Evolutionary conservation across 352 stramenopile genomes (phyloP).

Genomic region (Globisporangium orthogonon): DNA sequence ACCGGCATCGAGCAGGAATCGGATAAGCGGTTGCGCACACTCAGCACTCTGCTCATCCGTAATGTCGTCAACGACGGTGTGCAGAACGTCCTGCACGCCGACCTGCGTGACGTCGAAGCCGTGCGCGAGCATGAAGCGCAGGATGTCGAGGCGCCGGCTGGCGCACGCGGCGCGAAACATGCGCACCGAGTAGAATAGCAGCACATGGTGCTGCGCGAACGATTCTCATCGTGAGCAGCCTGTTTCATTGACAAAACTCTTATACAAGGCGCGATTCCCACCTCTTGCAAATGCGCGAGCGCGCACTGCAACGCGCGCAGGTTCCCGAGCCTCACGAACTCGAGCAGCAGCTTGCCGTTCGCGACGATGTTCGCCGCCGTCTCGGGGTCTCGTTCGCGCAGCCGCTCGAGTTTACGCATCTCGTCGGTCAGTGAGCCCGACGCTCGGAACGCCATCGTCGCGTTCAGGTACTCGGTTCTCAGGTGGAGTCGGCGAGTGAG

Average conservation of each 20-base stretch:
- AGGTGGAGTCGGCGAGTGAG: too few species aligned
- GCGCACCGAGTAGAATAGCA: constrained; percentile 56
- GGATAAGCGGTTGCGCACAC: constrained; percentile 39
- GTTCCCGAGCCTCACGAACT: constrained; percentile 36
- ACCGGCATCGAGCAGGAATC: constrained; percentile 53
- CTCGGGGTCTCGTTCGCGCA: constrained; percentile 35
- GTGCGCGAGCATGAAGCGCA: constrained; percentile 57
- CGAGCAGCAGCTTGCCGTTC: constrained; percentile 60
- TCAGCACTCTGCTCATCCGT: constrained; percentile 22
- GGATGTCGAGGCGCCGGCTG: constrained; percentile 36
- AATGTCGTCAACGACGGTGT: constrained; percentile 38
- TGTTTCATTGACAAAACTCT: not conserved
- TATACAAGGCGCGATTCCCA: constrained; percentile 1
- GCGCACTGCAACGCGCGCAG: constrained; percentile 43
- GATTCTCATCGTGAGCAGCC: not conserved
- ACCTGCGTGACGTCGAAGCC: constrained; percentile 57
- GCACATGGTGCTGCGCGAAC: constrained; percentile 24
- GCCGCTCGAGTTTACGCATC: constrained; percentile 44
- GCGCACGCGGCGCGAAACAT: constrained; percentile 64
- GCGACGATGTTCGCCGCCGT: constrained; percentile 48
- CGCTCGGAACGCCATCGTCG: constrained; percentile 36
- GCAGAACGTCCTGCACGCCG: constrained; percentile 48
- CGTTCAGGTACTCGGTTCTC: too few species aligned
- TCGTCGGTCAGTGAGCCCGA: constrained; percentile 38
- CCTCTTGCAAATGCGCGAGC: constrained; percentile 40